A percentile compares a stretch with the other conserved stretches of the same genome.
Evolutionary conservation across 192 early-diverging fungal genomes (phyloP).

Genomic region (Linnemannia zychae): DNA sequence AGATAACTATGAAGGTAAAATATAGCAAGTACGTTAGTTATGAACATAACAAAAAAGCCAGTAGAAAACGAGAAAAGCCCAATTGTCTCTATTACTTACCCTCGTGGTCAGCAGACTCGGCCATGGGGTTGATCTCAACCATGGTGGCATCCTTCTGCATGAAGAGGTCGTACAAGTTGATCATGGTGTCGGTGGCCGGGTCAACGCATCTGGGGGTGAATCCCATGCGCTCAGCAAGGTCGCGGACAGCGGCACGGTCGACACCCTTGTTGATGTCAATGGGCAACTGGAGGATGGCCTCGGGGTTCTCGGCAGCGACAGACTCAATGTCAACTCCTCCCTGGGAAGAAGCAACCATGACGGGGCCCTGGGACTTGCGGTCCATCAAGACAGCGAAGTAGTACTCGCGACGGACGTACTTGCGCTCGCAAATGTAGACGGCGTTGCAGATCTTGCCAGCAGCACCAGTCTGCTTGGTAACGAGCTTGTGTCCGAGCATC

Average conservation of each 20-base stretch:
- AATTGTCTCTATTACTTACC: constrained; percentile 65
- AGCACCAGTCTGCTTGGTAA: constrained; percentile 99
- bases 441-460: constrained; percentile 94
- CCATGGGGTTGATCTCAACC: constrained; percentile 99
- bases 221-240: constrained; percentile 89
- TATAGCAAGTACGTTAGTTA: too few relatives aligned
- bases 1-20: constrained; percentile 70
- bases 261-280: constrained; percentile 93
- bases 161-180: constrained; percentile 96
- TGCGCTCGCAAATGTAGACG: constrained; percentile 96
- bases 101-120: constrained; percentile 90
- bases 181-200: constrained; percentile 91
- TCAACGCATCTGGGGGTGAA: constrained; percentile 86
- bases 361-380: constrained; percentile 93
- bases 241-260: constrained; percentile 76
- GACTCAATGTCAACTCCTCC: constrained; percentile 99
- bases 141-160: constrained; percentile 97
- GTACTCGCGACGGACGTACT: constrained; percentile 97
- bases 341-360: constrained; percentile 96
- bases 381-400: constrained; percentile 99
- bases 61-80: too few relatives aligned
- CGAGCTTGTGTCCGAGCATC: constrained; percentile 98
- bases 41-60: too few relatives aligned
- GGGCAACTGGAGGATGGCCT: constrained; percentile 94
- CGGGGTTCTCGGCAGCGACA: constrained; percentile 95